Base-by-base conservation (phyloP, 1,139 yeast genomes). In the Nakaseomyces nivariensis region DNA sequence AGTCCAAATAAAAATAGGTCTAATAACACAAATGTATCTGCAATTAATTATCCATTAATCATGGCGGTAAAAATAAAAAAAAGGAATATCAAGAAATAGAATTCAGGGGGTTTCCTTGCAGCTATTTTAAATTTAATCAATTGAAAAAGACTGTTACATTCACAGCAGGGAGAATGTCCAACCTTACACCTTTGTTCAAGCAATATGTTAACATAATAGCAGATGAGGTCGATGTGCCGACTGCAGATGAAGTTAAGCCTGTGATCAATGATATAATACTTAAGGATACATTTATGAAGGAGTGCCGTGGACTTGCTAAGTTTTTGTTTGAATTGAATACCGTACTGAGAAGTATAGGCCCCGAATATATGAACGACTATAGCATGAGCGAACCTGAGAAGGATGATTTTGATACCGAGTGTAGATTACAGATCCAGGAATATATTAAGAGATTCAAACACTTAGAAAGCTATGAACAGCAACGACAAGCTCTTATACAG, bases 321-420 rank as follows among this genome's bases (percentile, higher is more conserved):
- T 72, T 74, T 48, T 59, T 78, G 13, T 60, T 59, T 8, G 72
- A 71, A 41, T 62, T 81, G 40, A 67, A 70, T 46, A 61, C 56
- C 26, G 73, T 78, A 45, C 57, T 78, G 1, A 55, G 54, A 5
- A 70, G 71, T 13, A 66, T 79, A 17, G 72, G 71, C 50, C 66
- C 74, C 1, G 67, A 72, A 11, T 81, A 81, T 56, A 66, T 64
- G 49, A 72, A 72, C 46, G 72, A 68, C 33, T 54, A 58, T 36
- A 58, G 56, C 6, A 66, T 77, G 58, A 59, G 73, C 1, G 70
- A 70, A 8, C 70, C 66, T 5, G 81, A 79, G 47, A 77, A 79
- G 59, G 77, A 78, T 54, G 72, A 73, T 43, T 70, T 80, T 31
- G 85, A 79, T 53, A 75, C 77, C 51, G 82, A 79, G 52, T 71